phyloP scores from a whole-genome alignment of 805 yeast species.

The Wickerhamomyces tratensis region DNA sequence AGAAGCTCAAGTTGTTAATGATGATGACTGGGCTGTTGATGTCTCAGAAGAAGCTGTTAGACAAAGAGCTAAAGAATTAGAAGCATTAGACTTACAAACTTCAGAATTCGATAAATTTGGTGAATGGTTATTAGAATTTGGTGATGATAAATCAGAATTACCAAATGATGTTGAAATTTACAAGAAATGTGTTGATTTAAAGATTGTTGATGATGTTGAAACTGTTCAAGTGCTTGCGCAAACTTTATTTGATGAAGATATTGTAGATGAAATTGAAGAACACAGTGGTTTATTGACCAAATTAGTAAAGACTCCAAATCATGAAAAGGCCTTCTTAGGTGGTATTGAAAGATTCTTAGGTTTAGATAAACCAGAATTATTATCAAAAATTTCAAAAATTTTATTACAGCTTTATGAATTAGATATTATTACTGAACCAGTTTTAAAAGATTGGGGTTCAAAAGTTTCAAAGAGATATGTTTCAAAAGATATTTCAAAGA shows the following conservation, averaged over 20 bases:
- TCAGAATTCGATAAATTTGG: slow-evolving; percentile 69
- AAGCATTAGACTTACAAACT: slow-evolving; percentile 41
- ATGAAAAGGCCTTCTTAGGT: slow-evolving; percentile 86
- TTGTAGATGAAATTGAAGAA: slow-evolving; percentile 58
- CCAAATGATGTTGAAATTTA: slow-evolving; percentile 86
- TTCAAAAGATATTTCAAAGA: slow-evolving; percentile 83
- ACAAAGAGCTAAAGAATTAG: slow-evolving; percentile 82
- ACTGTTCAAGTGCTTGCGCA: slow-evolving; percentile 91
- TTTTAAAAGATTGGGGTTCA: slow-evolving; percentile 75
- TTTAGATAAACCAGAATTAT: slow-evolving; percentile 61
- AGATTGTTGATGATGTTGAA: slow-evolving; percentile 59
- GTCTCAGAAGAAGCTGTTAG: slow-evolving; percentile 93
- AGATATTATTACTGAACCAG: slow-evolving; percentile 81
- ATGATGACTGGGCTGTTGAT: slow-evolving; percentile 96
- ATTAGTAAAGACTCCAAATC: slow-evolving; percentile 54
- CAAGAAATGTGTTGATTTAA: slow-evolving; percentile 78
- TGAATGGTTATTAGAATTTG: slow-evolving; percentile 64
- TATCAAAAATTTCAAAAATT: slow-evolving; percentile 70
- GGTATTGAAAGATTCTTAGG: slow-evolving; percentile 94
- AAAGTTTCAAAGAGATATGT: slow-evolving; percentile 90
- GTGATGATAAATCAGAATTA: slow-evolving; percentile 46
- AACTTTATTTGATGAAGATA: slow-evolving; percentile 70
- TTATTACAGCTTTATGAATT: slow-evolving; percentile 72
- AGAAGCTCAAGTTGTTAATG: slow-evolving; percentile 45
- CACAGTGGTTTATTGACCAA: slow-evolving; percentile 82